Evolutionary conservation across 768 basidiomycete genomes (phyloP).

Genomic region (Boletus insuetus): DNA sequence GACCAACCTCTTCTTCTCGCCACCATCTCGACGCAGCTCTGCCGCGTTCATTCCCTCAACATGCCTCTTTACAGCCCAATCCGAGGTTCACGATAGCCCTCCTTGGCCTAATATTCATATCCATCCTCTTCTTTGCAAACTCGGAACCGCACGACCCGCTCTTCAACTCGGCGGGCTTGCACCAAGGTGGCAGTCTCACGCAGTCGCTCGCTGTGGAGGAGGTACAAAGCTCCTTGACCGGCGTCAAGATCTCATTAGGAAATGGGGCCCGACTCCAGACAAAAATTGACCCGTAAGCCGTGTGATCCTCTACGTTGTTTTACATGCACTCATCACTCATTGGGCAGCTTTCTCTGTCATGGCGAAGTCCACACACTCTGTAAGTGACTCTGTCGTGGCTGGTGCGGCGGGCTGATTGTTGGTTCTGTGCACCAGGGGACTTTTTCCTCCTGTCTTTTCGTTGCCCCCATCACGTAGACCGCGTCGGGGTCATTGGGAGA

Average conservation of each 20-base stretch:
- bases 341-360: constrained; percentile 27
- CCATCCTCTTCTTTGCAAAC: constrained; percentile 27
- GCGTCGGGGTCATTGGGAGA: constrained; percentile 50
- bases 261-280: constrained; percentile 53
- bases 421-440: constrained; percentile 42
- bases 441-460: constrained; percentile 49
- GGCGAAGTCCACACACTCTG: constrained; percentile 31
- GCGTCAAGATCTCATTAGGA: constrained; percentile 47
- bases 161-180: constrained; percentile 3
- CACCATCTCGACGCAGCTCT: neutral
- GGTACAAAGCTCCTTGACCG: constrained; percentile 33
- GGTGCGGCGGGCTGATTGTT: constrained; percentile 9
- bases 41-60: constrained; percentile 9
- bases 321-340: neutral
- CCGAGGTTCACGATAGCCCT: constrained; percentile 31
- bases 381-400: constrained; percentile 5
- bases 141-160: constrained; percentile 11
- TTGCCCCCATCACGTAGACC: constrained; percentile 49
- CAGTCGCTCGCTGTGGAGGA: constrained; percentile 22
- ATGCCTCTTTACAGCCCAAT: constrained; percentile 29
- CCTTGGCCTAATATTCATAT: constrained; percentile 24
- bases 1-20: neutral
- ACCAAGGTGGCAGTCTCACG: constrained; percentile 3
- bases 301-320: neutral
- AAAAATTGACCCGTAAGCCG: constrained; percentile 36